Evolutionary conservation across 2,329 filamentous ascomycete genomes (phyloP).

Genomic region (Didymella sp.): DNA sequence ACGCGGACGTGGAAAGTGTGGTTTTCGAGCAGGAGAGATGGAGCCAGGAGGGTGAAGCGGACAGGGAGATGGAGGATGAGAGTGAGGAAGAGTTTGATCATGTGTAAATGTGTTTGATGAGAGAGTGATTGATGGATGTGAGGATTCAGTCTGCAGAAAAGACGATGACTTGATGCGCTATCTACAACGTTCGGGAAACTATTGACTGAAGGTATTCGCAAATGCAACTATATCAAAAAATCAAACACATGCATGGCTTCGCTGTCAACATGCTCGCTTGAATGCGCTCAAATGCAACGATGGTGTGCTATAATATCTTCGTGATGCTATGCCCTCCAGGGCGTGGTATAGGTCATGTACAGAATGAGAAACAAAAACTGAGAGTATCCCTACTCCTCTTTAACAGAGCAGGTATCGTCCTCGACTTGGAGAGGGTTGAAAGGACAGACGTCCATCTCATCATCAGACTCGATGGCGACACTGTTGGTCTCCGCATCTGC

Average conservation of each 20-base stretch:
- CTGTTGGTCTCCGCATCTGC: constrained; percentile 9
- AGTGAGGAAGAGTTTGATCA: background rate
- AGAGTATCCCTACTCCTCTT: background rate
- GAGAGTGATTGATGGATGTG: too few species aligned
- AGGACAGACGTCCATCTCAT: constrained; percentile 19
- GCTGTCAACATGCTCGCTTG: constrained; percentile 1
- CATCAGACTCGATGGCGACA: constrained; percentile 16
- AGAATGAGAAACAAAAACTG: background rate
- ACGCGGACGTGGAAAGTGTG: background rate
- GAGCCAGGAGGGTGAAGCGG: background rate
- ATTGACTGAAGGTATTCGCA: background rate
- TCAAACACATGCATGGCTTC: background rate
- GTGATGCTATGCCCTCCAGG: background rate
- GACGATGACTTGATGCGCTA: background rate
- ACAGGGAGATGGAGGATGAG: background rate
- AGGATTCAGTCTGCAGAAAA: too few species aligned
- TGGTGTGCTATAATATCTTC: constrained; percentile 1
- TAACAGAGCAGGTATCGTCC: background rate
- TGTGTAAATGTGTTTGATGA: background rate
- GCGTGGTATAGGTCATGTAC: background rate
- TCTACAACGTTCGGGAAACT: background rate
- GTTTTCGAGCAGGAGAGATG: background rate
- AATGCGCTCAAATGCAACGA: constrained; percentile 12
- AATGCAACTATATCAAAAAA: background rate
- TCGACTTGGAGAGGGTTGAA: background rate